phyloP scores from a whole-genome alignment of 2,329 filamentous ascomycete species.

The Cryphonectria naterciae region DNA sequence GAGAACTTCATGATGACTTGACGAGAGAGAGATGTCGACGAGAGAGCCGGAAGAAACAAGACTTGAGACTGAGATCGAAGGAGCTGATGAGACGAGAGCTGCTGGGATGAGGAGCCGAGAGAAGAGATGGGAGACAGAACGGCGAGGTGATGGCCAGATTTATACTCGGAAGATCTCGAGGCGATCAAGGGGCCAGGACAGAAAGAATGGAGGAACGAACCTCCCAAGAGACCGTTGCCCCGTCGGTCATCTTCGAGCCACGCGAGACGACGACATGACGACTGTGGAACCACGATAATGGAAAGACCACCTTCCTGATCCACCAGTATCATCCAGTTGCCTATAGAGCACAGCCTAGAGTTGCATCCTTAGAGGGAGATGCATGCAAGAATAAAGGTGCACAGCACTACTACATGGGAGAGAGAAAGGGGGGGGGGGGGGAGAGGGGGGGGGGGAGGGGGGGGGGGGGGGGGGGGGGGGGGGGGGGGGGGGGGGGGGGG shows the following conservation, averaged over 20 bases:
- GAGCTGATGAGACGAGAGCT: constrained; percentile 13
- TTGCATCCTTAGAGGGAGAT: not conserved
- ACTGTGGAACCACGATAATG: constrained; percentile 3
- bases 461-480: not conserved
- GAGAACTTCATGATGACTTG: constrained; percentile 51
- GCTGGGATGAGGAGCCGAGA: constrained; percentile 13
- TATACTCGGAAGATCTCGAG: constrained; percentile 5
- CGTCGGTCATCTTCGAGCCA: not conserved
- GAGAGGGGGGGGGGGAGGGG: not conserved
- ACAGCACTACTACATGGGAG: not conserved
- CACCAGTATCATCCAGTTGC: not conserved
- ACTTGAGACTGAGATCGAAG: constrained; percentile 10
- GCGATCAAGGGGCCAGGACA: not conserved
- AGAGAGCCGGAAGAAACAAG: not conserved
- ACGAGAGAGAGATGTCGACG: not conserved
- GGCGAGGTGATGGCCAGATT: not conserved
- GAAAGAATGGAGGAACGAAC: too few relatives aligned
- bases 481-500: not conserved
- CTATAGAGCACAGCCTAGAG: not conserved
- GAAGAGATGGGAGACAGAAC: not conserved
- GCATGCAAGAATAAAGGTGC: not conserved
- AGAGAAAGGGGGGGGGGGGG: not conserved
- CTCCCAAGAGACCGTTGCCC: not conserved
- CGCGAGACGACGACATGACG: not conserved
- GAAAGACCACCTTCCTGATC: constrained; percentile 14